Base-by-base conservation (phyloP, 805 yeast species). In the Pichia kluyveri region DNA sequence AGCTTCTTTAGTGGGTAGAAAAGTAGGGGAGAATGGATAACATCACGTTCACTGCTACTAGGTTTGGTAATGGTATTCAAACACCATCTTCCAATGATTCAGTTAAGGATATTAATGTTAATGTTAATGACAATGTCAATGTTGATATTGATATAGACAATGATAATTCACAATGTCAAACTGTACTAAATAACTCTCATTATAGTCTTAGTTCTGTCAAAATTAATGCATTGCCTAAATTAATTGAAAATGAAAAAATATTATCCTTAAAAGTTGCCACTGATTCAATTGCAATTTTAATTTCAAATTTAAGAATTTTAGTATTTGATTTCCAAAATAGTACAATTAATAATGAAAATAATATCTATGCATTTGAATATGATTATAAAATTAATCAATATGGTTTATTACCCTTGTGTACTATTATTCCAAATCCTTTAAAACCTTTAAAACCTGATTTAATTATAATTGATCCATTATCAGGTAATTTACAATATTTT, bases 401-500 rank as follows among this genome's bases (percentile, higher is more conserved):
- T 30, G 60, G 58, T 8, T 54, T 67, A 36, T 56, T 68, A 9
- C 82, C 83, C 1, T 61, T 80, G 47, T 86, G 84, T 1, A 70
- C 75, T 6, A 62, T 86, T 37, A 77, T 86, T 1, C 82, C 91
- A 4, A 63, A 78, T 8, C 74, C 76, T 5, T 79, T 81, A 3
- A 58, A 66, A 23, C 51, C 60, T 3, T 72, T 72, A 45, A 62
- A 69, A 15, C 91, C 95, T 0, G 96, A 96, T 10, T 65, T 88
- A 38, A 80, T 84, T 8, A 75, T 83, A 7, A 70, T 86, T 19
- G 78, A 82, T 57, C 69, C 82, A 0, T 60, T 69, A 18, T 56
- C 78, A 0, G 95, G 96, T 0, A 59, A 63, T 18, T 63, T 85
- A 43, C 73, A 75, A 27, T 89, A 82, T 62, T 84, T 83, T 68